phyloP scores from a whole-genome alignment of 257 asterid genomes.

The Prunella vulgaris region DNA sequence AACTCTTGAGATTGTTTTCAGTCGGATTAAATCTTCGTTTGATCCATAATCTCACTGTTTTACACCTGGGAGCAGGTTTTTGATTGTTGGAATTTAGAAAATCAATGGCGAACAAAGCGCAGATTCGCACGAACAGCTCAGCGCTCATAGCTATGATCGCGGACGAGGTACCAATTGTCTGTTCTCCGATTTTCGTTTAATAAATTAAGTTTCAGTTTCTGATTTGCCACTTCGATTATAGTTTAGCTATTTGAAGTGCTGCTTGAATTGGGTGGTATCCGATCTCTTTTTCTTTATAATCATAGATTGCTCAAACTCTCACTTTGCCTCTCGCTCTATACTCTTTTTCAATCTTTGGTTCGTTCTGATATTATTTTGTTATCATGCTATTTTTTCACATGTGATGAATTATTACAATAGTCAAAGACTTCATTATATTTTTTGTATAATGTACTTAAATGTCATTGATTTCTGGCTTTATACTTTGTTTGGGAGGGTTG shows the following conservation, averaged over 20 bases:
- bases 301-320: background rate
- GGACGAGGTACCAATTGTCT: slow-evolving; percentile 61
- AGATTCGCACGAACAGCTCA: slow-evolving; percentile 70
- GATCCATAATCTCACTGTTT: background rate
- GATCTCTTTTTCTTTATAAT: background rate
- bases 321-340: too few species aligned
- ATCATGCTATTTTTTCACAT: background rate
- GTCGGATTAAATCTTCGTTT: slow-evolving; percentile 1
- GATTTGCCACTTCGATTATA: background rate
- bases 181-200: background rate
- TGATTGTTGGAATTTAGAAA: background rate
- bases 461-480: background rate
- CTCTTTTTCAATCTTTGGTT: background rate
- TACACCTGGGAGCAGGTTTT: slow-evolving; percentile 19
- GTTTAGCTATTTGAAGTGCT: slow-evolving; percentile 1
- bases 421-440: background rate
- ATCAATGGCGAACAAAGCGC: slow-evolving; percentile 80
- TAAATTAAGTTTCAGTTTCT: background rate
- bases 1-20: background rate
- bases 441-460: background rate
- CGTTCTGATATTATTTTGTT: too few species aligned
- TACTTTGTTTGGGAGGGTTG: background rate
- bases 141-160: slow-evolving; percentile 95
- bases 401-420: background rate
- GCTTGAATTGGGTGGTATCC: slow-evolving; percentile 4